These are phyloP conservation scores for Cyberlindnera galapagoensis DNA, from an alignment of 805 yeast species.

Conservation along the genomic window DNA sequence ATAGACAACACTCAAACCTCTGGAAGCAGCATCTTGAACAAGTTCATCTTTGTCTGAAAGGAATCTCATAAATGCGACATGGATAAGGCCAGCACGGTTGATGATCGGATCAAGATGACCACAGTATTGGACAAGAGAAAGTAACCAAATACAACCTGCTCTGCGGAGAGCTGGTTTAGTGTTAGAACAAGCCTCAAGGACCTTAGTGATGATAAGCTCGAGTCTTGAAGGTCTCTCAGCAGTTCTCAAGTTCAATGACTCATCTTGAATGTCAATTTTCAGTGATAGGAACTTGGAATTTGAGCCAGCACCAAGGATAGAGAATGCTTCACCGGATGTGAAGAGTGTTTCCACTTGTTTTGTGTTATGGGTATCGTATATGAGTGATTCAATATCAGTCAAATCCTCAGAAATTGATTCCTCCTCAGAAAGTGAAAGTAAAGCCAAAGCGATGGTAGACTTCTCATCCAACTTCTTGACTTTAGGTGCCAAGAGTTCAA, in stretches of 20 bases:
- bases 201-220: constrained; percentile 34
- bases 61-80: constrained; percentile 68
- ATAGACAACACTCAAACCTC: constrained; percentile 78
- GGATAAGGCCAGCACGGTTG: constrained; percentile 51
- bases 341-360: constrained; percentile 74
- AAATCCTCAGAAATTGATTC: constrained; percentile 24
- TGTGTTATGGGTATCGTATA: constrained; percentile 53
- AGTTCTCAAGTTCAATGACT: constrained; percentile 2
- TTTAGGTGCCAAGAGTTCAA: constrained; percentile 28
- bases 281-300: constrained; percentile 46
- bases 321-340: constrained; percentile 78
- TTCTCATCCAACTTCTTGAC: constrained; percentile 54
- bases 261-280: constrained; percentile 48
- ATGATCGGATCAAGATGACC: constrained; percentile 38
- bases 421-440: constrained; percentile 36
- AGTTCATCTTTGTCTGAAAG: constrained; percentile 78
- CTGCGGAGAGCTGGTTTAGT: constrained; percentile 72
- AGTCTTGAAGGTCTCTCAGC: constrained; percentile 12
- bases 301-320: constrained; percentile 74
- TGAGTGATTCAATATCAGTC: constrained; percentile 28
- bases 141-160: constrained; percentile 80
- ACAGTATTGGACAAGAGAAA: constrained; percentile 73
- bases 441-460: constrained; percentile 50
- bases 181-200: constrained; percentile 47
- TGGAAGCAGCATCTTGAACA: constrained; percentile 86